Percentiles rank a stretch among this genome's conserved stretches.
phyloP scores from a whole-genome alignment of 2,329 filamentous ascomycete genomes.

The Pseudonectria buxi region DNA sequence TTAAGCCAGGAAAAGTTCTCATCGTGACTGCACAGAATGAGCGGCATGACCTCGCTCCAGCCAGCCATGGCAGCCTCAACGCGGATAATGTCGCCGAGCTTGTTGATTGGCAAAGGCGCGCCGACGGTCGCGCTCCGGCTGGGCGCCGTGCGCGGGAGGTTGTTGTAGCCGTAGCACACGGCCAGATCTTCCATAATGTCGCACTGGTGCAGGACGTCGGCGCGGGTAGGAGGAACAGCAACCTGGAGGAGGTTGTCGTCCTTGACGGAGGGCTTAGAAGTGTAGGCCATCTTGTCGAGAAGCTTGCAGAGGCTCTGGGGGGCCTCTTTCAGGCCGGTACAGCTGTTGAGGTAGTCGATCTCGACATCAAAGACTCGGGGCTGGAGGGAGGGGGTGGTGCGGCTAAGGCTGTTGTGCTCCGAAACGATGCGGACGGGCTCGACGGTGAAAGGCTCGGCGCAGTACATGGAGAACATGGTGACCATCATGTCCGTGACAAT shows the following conservation, averaged over 20 bases:
- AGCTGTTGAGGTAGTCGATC: slow-evolving; percentile 88
- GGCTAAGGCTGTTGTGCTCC: slow-evolving; percentile 77
- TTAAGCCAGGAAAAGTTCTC: slow-evolving; percentile 98
- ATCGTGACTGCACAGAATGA: slow-evolving; percentile 95
- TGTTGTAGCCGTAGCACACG: slow-evolving; percentile 97
- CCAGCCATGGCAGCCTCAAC: slow-evolving; percentile 87
- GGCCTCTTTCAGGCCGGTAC: slow-evolving; percentile 74
- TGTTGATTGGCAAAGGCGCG: slow-evolving; percentile 85
- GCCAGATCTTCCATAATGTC: slow-evolving; percentile 99
- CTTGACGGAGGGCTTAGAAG: slow-evolving; percentile 66
- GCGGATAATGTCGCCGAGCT: slow-evolving; percentile 85
- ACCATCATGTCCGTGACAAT: slow-evolving; percentile 94
- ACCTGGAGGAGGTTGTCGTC: slow-evolving; percentile 70
- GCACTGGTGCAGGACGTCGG: slow-evolving; percentile 91
- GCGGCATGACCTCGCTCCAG: slow-evolving; percentile 92
- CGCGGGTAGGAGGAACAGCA: slow-evolving; percentile 78
- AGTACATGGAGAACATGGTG: slow-evolving; percentile 94
- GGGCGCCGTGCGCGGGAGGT: slow-evolving; percentile 78
- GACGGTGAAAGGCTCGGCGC: slow-evolving; percentile 79
- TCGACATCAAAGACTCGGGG: slow-evolving; percentile 74
- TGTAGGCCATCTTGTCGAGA: slow-evolving; percentile 82
- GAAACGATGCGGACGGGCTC: slow-evolving; percentile 92
- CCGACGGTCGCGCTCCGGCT: slow-evolving; percentile 82
- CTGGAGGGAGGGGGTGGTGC: slow-evolving; percentile 74
- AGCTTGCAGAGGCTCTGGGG: slow-evolving; percentile 71